Conservation (phyloP, 176 grass and related monocot genomes). For the Elaeis guineensis region DNA sequence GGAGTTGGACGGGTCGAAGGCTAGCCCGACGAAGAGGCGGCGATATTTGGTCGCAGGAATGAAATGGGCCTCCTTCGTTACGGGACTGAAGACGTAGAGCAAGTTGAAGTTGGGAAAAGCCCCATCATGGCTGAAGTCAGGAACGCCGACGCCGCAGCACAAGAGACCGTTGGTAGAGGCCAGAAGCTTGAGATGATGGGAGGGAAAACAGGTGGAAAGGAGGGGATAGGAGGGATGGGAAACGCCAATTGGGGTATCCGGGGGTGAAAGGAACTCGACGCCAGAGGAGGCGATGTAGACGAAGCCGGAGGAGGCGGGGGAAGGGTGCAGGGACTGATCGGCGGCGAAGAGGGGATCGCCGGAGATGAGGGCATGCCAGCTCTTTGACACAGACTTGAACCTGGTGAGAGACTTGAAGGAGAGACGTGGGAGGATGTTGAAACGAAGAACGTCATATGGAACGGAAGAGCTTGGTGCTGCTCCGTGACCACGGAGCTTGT, state of each 20-base stretch:
- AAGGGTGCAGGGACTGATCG: background rate
- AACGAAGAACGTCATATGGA: background rate
- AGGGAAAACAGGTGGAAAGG: background rate
- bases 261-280: background rate
- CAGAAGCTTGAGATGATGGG: background rate
- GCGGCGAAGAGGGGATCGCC: background rate
- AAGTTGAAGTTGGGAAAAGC: too few species aligned
- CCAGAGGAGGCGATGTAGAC: background rate
- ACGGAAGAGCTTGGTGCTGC: background rate
- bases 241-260: background rate
- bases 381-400: constrained; percentile 12
- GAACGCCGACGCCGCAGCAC: background rate
- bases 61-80: too few species aligned
- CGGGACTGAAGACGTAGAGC: too few species aligned
- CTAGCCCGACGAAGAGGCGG: constrained; percentile 2
- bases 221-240: background rate
- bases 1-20: background rate
- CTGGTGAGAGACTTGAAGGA: background rate
- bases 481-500: too few species aligned
- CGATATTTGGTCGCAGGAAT: too few species aligned
- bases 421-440: too few species aligned
- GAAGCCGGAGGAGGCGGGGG: constrained; percentile 7
- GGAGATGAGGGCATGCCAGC: background rate
- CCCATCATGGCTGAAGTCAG: too few species aligned
- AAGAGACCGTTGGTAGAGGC: constrained; percentile 17